Evolutionary conservation across 192 early-diverging fungal species (phyloP).

Genomic region (Powellomyces hirtus): DNA sequence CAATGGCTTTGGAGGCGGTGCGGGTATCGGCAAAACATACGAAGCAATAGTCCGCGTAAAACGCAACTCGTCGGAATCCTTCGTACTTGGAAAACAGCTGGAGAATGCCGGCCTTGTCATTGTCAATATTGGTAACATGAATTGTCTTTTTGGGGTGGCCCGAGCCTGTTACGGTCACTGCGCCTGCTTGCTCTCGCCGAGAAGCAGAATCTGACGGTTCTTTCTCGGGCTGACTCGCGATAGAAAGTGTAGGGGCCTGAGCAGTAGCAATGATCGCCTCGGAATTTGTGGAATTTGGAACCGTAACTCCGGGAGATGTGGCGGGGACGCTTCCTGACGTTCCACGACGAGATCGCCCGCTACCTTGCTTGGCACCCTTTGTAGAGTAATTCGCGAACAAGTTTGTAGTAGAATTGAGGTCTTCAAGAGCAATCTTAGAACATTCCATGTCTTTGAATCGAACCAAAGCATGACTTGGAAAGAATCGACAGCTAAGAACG

Average conservation of each 20-base stretch:
- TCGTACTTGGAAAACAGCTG: conserved; percentile 35
- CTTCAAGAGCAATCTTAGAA: conserved; percentile 46
- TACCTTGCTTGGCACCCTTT: conserved; percentile 43
- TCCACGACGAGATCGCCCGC: background rate
- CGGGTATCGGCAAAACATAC: conserved; percentile 42
- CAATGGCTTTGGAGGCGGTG: conserved; percentile 41
- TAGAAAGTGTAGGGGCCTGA: background rate
- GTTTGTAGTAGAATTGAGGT: conserved; percentile 50
- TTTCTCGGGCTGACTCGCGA: background rate
- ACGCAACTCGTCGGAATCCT: conserved; percentile 46
- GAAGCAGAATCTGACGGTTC: background rate
- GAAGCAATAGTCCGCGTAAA: conserved; percentile 55
- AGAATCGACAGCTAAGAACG: conserved; percentile 44
- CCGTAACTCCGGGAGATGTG: too few species aligned
- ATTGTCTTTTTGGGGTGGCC: conserved; percentile 46
- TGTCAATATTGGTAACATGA: conserved; percentile 50
- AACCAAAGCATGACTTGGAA: conserved; percentile 48
- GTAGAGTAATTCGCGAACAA: conserved; percentile 55
- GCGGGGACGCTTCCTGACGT: background rate
- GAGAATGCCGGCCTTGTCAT: conserved; percentile 31
- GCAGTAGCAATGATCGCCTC: background rate
- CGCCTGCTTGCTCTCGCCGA: background rate
- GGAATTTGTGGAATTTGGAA: background rate
- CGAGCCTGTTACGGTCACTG: conserved; percentile 1
- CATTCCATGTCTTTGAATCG: conserved; percentile 44